A percentile compares a stretch with the other conserved stretches of the same genome.
These are phyloP conservation scores for Ogataea haglerorum DNA, from an alignment of 805 yeast genomes.

Conservation along the genomic window DNA sequence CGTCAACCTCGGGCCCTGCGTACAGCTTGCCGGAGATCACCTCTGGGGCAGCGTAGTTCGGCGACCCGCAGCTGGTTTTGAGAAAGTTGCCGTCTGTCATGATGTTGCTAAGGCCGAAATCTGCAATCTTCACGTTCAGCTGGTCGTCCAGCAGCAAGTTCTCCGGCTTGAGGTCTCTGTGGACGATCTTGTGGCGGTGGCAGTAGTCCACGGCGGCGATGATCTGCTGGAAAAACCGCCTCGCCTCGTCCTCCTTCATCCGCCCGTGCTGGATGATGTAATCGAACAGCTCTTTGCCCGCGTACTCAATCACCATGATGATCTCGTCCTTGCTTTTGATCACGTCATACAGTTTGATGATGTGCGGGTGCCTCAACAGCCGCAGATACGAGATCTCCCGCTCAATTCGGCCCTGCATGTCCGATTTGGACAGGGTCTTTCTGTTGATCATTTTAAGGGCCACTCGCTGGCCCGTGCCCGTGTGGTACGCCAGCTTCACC, in stretches of 20 bases:
- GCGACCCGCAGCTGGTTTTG: constrained; percentile 94
- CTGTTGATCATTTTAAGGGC: constrained; percentile 92
- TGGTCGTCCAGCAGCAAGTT: constrained; percentile 85
- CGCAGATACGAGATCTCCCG: constrained; percentile 89
- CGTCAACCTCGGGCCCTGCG: constrained; percentile 98
- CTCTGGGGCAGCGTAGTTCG: constrained; percentile 97
- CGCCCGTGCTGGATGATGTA: constrained; percentile 92
- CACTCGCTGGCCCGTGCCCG: constrained; percentile 86
- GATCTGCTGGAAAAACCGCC: constrained; percentile 93
- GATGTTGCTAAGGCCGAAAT: constrained; percentile 89
- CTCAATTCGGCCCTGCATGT: constrained; percentile 96
- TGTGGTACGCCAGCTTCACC: constrained; percentile 86
- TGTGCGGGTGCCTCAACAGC: constrained; percentile 89
- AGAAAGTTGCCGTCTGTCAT: constrained; percentile 97
- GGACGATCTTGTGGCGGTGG: constrained; percentile 94
- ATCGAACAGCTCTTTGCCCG: constrained; percentile 94
- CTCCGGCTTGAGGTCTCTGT: constrained; percentile 95
- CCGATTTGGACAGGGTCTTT: constrained; percentile 87
- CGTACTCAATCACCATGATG: constrained; percentile 95
- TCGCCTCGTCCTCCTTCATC: constrained; percentile 87
- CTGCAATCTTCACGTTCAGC: constrained; percentile 91
- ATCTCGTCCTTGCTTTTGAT: constrained; percentile 94
- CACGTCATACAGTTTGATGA: constrained; percentile 91
- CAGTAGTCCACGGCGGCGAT: constrained; percentile 96
- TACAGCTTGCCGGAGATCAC: constrained; percentile 91